phyloP scores from a whole-genome alignment of 371 early-diverging fungal species.

The Mucor indicus region DNA sequence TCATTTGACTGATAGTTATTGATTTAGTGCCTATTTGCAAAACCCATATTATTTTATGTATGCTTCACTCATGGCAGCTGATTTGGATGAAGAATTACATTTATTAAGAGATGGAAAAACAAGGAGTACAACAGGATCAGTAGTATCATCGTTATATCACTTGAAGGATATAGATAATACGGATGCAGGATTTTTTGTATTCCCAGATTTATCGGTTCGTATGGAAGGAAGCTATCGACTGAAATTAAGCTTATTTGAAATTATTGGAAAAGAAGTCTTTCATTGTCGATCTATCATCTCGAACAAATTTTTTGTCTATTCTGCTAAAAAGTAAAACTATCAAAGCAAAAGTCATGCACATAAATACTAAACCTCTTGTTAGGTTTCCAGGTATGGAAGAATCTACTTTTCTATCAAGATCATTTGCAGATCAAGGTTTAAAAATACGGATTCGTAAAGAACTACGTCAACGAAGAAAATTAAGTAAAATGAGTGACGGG shows the following conservation, averaged over 20 bases:
- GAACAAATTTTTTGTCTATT: conserved; percentile 78
- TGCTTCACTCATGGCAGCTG: conserved; percentile 68
- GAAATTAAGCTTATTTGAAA: conserved; percentile 88
- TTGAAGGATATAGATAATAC: conserved; percentile 81
- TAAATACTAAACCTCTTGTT: not conserved
- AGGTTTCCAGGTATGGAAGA: conserved; percentile 94
- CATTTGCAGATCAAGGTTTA: conserved; percentile 94
- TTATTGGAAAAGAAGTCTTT: conserved; percentile 75
- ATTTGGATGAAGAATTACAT: conserved; percentile 70
- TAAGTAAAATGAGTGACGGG: conserved; percentile 5
- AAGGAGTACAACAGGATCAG: conserved; percentile 78
- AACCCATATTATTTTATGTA: conserved; percentile 89
- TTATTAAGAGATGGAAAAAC: conserved; percentile 72
- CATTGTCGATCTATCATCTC: conserved; percentile 80
- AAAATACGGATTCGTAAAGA: conserved; percentile 89
- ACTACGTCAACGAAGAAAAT: conserved; percentile 40
- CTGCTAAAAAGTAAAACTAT: conserved; percentile 80
- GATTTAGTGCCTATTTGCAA: conserved; percentile 55
- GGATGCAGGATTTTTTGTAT: conserved; percentile 96
- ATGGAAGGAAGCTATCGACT: conserved; percentile 89
- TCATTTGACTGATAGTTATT: not conserved
- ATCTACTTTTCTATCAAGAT: conserved; percentile 82
- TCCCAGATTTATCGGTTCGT: conserved; percentile 90
- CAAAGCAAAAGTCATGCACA: too few species aligned
- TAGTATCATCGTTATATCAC: conserved; percentile 87